Conservation (phyloP, 805 yeast genomes). For the Cyberlindnera meyerae region DNA sequence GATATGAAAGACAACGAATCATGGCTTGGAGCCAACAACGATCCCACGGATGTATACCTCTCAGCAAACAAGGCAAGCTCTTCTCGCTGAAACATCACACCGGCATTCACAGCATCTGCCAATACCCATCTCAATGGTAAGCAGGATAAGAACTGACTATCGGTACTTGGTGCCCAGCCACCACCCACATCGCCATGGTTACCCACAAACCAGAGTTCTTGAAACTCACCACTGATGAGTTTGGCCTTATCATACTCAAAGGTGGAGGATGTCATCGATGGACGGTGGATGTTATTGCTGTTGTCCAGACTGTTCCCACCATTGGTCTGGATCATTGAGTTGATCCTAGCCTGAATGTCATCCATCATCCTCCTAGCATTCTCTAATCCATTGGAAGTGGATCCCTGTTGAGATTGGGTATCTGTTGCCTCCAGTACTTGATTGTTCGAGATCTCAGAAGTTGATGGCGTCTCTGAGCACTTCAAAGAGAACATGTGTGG, state of each 20-base stretch:
- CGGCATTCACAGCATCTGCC: slow-evolving; percentile 45
- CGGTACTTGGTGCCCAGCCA: slow-evolving; percentile 48
- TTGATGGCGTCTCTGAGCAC: neutral
- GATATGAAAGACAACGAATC: slow-evolving; percentile 38
- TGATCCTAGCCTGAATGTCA: slow-evolving; percentile 13
- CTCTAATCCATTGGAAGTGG: slow-evolving; percentile 1
- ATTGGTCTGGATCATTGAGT: neutral
- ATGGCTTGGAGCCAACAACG: slow-evolving; percentile 47
- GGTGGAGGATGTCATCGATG: slow-evolving; percentile 6
- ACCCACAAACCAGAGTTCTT: slow-evolving; percentile 66
- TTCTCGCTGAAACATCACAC: slow-evolving; percentile 41
- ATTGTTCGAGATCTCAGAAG: neutral
- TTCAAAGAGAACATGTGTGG: slow-evolving; percentile 26
- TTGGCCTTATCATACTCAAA: slow-evolving; percentile 24
- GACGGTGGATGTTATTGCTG: neutral
- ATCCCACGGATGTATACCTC: slow-evolving; percentile 35
- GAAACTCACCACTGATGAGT: slow-evolving; percentile 29
- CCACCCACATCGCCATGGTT: slow-evolving; percentile 70
- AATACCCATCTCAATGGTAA: slow-evolving; percentile 59
- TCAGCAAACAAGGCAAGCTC: slow-evolving; percentile 37
- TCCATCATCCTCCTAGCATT: slow-evolving; percentile 16
- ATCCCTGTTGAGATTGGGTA: neutral
- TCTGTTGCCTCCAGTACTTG: neutral
- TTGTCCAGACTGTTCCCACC: too few species aligned
- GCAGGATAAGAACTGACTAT: slow-evolving; percentile 43